Evolutionary conservation across 805 yeast species (phyloP).

Genomic region (Candida tibetensis): DNA sequence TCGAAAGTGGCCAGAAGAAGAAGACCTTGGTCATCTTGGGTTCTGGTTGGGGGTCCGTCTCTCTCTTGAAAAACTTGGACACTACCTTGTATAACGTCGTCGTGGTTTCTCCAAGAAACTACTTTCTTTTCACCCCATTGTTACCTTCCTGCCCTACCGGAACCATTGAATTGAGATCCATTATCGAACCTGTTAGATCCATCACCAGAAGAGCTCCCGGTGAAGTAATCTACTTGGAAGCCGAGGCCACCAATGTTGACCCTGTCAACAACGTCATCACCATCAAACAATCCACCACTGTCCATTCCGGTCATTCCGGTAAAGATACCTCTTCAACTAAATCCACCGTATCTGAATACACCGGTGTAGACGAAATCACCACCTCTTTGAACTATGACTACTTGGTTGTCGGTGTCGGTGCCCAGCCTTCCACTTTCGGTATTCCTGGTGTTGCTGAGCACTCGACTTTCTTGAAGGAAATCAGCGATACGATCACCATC

Average conservation of each 20-base stretch:
- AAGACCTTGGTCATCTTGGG: conserved; percentile 79
- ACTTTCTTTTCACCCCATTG: conserved; percentile 93
- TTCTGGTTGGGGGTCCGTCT: conserved; percentile 94
- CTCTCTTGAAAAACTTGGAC: conserved; percentile 79
- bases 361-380: conserved; percentile 43
- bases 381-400: conserved; percentile 67
- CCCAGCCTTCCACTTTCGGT: conserved; percentile 91
- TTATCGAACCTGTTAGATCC: conserved; percentile 88
- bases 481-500: conserved; percentile 81
- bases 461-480: conserved; percentile 87
- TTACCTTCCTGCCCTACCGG: conserved; percentile 95
- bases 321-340: conserved; percentile 44
- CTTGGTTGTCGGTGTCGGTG: conserved; percentile 91
- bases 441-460: conserved; percentile 90
- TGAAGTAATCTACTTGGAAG: conserved; percentile 82
- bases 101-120: conserved; percentile 90
- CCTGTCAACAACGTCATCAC: conserved; percentile 62
- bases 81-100: conserved; percentile 85
- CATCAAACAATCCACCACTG: conserved; percentile 59
- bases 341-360: conserved; percentile 38
- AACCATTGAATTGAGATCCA: conserved; percentile 83
- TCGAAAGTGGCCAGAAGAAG: conserved; percentile 57
- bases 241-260: conserved; percentile 84
- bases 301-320: conserved; percentile 53
- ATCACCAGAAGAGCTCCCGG: conserved; percentile 78